Conservation (phyloP, 106 monocot species). For the Iris macrosiphon region DNA sequence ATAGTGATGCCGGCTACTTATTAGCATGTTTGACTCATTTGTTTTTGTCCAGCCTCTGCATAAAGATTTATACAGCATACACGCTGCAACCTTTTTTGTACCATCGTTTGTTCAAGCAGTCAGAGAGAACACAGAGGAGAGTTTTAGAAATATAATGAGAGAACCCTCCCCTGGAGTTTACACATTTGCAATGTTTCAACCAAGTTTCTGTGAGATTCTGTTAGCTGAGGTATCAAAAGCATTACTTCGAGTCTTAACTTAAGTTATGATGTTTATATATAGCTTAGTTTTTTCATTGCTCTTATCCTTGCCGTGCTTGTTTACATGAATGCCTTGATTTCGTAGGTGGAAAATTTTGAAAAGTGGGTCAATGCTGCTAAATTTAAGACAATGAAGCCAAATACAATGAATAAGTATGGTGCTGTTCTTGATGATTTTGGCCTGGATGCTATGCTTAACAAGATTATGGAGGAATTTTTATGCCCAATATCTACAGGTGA, state of each 20-base stretch:
- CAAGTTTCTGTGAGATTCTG: constrained; percentile 74
- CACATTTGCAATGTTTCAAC: constrained; percentile 88
- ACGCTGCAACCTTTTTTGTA: constrained; percentile 65
- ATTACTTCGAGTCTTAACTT: not conserved
- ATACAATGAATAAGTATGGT: constrained; percentile 96
- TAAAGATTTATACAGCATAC: constrained; percentile 58
- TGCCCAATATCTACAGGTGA: constrained; percentile 84
- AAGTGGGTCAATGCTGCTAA: constrained; percentile 62
- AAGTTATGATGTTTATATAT: not conserved
- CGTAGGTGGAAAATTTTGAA: constrained; percentile 88
- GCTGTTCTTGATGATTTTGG: constrained; percentile 99
- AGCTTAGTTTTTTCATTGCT: not conserved
- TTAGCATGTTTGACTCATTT: constrained; percentile 1
- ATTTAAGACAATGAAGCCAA: constrained; percentile 88
- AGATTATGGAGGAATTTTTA: constrained; percentile 84
- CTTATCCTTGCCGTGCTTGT: constrained; percentile 6
- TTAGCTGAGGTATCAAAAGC: constrained; percentile 66
- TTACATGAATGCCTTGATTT: constrained; percentile 5
- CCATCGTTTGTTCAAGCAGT: constrained; percentile 80
- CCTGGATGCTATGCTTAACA: constrained; percentile 87
- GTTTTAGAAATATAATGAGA: constrained; percentile 71
- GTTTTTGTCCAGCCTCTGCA: constrained; percentile 60
- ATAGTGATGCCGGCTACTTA: too few species aligned
- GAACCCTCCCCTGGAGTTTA: constrained; percentile 84
- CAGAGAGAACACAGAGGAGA: constrained; percentile 60